These are phyloP conservation scores for Wickerhamomyces alni DNA, from an alignment of 805 yeast species.

Conservation along the genomic window DNA sequence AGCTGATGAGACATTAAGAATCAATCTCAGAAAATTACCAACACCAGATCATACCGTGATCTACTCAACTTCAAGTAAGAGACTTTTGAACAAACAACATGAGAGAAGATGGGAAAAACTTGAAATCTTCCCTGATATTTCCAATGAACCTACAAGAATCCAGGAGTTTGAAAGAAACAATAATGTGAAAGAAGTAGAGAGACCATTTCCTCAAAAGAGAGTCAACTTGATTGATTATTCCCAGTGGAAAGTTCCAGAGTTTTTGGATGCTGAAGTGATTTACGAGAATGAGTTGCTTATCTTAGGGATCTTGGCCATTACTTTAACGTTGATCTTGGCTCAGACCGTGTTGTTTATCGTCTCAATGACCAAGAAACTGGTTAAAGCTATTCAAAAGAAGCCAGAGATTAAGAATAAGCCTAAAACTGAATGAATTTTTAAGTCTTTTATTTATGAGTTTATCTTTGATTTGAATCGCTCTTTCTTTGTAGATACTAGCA, in stretches of 20 bases:
- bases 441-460: no score
- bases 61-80: slow-evolving; percentile 38
- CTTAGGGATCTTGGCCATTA: slow-evolving; percentile 26
- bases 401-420: not conserved
- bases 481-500: no score
- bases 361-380: not conserved
- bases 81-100: slow-evolving; percentile 16
- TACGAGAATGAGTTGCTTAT: slow-evolving; percentile 45
- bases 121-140: slow-evolving; percentile 50
- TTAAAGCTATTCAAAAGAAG: not conserved
- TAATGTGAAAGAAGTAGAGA: slow-evolving; percentile 26
- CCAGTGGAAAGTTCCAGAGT: slow-evolving; percentile 25
- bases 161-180: slow-evolving; percentile 52
- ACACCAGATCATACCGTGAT: slow-evolving; percentile 64
- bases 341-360: not conserved
- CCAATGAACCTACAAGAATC: slow-evolving; percentile 42
- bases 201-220: slow-evolving; percentile 25
- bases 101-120: slow-evolving; percentile 28
- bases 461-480: no score
- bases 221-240: slow-evolving; percentile 28
- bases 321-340: slow-evolving; percentile 2
- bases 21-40: slow-evolving; percentile 62
- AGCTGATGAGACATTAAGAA: slow-evolving; percentile 38
- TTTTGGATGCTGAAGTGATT: slow-evolving; percentile 41
- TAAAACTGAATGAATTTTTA: no score